phyloP scores from a whole-genome alignment of 2,329 filamentous ascomycete species.

The Botrytis elliptica region DNA sequence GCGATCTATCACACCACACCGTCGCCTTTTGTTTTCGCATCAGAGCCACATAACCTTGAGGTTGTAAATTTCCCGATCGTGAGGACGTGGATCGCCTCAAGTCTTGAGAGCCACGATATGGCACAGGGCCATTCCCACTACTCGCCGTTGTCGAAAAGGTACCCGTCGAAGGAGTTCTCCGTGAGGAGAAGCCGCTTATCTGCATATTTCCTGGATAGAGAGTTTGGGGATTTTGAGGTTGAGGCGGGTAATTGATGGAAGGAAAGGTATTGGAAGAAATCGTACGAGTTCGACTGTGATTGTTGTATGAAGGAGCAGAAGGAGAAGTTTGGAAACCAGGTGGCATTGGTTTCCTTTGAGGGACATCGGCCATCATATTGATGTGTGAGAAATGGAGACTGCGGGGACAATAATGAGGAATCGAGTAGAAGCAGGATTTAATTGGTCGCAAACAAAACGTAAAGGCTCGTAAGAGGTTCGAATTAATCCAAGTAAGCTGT shows the following conservation, averaged over 20 bases:
- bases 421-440: not conserved
- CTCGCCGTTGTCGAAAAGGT: conserved; percentile 69
- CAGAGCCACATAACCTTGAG: conserved; percentile 88
- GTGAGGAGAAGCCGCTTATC: conserved; percentile 40
- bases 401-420: conserved; percentile 10
- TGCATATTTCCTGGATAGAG: conserved; percentile 32
- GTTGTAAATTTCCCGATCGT: conserved; percentile 56
- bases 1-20: conserved; percentile 94
- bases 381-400: conserved; percentile 4
- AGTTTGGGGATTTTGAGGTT: not conserved
- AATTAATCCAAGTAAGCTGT: conserved; percentile 16
- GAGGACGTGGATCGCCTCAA: conserved; percentile 77
- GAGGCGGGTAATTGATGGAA: conserved; percentile 27
- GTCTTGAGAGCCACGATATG: conserved; percentile 60
- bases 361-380: conserved; percentile 37
- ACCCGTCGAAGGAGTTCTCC: conserved; percentile 65
- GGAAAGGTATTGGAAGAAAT: conserved; percentile 41
- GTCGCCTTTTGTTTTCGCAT: conserved; percentile 96
- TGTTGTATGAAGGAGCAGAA: conserved; percentile 26
- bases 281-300: conserved; percentile 41
- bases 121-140: conserved; percentile 44
- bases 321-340: conserved; percentile 30
- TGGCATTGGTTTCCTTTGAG: conserved; percentile 37
- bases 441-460: conserved; percentile 16
- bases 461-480: conserved; percentile 6